Base-by-base conservation (phyloP, 1,139 yeast species). In the Suhomyces wounanorum region DNA sequence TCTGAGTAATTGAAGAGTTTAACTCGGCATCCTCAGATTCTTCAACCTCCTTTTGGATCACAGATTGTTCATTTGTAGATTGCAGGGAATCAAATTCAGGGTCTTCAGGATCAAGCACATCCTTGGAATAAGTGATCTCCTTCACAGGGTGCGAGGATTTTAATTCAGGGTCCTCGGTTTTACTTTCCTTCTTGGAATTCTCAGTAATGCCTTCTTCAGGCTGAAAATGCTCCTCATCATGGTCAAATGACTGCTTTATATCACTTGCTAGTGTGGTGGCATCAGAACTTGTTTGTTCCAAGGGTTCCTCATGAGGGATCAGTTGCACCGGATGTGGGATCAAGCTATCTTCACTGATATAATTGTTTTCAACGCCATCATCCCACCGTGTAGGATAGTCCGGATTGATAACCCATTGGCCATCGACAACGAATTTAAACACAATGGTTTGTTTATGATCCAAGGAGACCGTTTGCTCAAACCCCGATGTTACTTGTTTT, bases 291-390 rank as follows among this genome's bases (percentile, higher is more conserved):
- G 37, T 14, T 33, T 33, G 11, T 33, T 33, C 18, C 37, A 33
- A 14, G 14, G 37, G 18, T 33, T 14, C 21, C 2, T 8, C 3
- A 11, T 6, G 8, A 7, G 37, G 13, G 18, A 33, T 10, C 14
- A 17, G 37, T 8, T 33, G 33, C n/a, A 30, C 21, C 7, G 37
- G 37, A 14, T 33, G 14, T 14, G 17, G 37, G 18, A 33, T 33
- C 37, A 33, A 41, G 10, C 25, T 30, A 18, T 57, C 66, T 3
- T 66, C 70, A 17, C 59, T 64, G 16, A 75, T 59, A 45, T 60
- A 62, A 57, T 77, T 77, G 59, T 77, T 77, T 37, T 62, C 66
- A 47, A 68, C 72, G 3, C 81, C 81, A 44, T 62, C 61, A 52
- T 75, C 78, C 40, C 58, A 54, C 45, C 62, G 68, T 23, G 62